These are phyloP conservation scores for Xylariaceae sp. DNA, from an alignment of 2,329 filamentous ascomycete species.

Conservation along the genomic window DNA sequence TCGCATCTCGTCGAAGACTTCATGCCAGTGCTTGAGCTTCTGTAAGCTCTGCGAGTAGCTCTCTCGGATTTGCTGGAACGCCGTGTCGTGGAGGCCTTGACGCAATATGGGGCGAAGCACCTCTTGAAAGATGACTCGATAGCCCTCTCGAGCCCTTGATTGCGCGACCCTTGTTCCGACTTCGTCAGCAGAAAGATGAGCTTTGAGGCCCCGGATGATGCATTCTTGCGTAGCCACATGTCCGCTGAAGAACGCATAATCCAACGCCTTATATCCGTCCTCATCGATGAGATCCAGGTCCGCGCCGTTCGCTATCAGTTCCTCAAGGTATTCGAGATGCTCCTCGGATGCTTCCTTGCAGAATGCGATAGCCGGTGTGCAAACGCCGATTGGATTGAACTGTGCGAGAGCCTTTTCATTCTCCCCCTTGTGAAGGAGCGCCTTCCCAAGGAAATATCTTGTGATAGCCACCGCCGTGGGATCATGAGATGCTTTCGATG, in stretches of 20 bases:
- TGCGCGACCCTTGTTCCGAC: no score
- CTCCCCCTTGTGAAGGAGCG: slow-evolving; percentile 20
- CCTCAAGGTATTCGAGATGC: slow-evolving; percentile 28
- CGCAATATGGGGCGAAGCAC: slow-evolving; percentile 30
- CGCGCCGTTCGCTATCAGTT: slow-evolving; percentile 29
- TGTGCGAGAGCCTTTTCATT: slow-evolving; percentile 22
- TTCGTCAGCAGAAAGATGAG: no score
- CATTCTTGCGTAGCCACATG: slow-evolving; percentile 19
- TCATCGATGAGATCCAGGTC: slow-evolving; percentile 29
- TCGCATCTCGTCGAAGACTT: slow-evolving; percentile 25
- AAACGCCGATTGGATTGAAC: slow-evolving; percentile 23
- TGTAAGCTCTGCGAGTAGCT: slow-evolving; percentile 19
- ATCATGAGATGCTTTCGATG: slow-evolving; percentile 15
- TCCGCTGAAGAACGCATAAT: slow-evolving; percentile 32
- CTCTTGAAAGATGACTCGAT: slow-evolving; percentile 33
- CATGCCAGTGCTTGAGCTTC: slow-evolving; percentile 16
- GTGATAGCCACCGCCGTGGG: slow-evolving; percentile 26
- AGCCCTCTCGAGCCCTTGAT: slow-evolving; percentile 22
- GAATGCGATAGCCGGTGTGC: slow-evolving; percentile 32
- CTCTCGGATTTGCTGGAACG: slow-evolving; percentile 15
- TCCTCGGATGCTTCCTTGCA: slow-evolving; percentile 35
- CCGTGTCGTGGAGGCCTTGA: slow-evolving; percentile 8
- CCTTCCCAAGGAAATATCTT: slow-evolving; percentile 28
- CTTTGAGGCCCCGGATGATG: no score
- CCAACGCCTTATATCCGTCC: slow-evolving; percentile 32